Evolutionary conservation across 2,329 filamentous ascomycete genomes (phyloP), one percentile per base, ranked within the genome.

Genomic region (Escovopsis sp.): DNA sequence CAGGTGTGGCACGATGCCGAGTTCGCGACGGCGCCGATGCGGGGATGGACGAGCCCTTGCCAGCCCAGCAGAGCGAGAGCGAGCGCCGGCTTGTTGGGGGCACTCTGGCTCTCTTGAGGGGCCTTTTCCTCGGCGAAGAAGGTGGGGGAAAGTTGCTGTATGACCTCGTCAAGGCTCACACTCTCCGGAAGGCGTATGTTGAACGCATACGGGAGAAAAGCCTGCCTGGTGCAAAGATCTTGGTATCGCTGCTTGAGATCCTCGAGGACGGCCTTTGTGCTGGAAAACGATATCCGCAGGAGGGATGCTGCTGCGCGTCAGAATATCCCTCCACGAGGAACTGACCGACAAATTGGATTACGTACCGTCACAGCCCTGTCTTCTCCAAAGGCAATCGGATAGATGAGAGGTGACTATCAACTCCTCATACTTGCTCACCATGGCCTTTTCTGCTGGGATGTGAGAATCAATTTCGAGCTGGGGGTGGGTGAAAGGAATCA

Each of bases 351-450:
- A 2, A 11, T 5, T 11, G 27, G n/a, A 15, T 11, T 10, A 39
- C 65, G 46, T 66, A 85, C 82, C 79, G 60, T 94, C 87, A 57
- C 88, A 95, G n/a, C 86, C 87, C 45, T 77, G 77, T 57, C 77
- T 83, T 51, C 78, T 76, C 91, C 89, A 98, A 14, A 91, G 68
- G 55, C 89, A 98, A 47, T 78, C 79, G 40, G 86, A 79, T 25
- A 79, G 72, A 57, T 98, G 89, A 2, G 79, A 82, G 20, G 76
- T 70, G 12, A 83, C 63, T 40, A 95, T 80, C 45, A 89, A 66
- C 39, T 78, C 75, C 16, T 67, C 68, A 56, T 94, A 95, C 53
- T 81, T 80, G 37, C 83, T 74, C 7, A 91, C 79, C 40, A 96
- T 65, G 13, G 76, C 81, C 30, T 79, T 66, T 53, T 76, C 74